Base-by-base conservation (phyloP, 2,329 filamentous ascomycete species). In the Penicillium corylophilum region DNA sequence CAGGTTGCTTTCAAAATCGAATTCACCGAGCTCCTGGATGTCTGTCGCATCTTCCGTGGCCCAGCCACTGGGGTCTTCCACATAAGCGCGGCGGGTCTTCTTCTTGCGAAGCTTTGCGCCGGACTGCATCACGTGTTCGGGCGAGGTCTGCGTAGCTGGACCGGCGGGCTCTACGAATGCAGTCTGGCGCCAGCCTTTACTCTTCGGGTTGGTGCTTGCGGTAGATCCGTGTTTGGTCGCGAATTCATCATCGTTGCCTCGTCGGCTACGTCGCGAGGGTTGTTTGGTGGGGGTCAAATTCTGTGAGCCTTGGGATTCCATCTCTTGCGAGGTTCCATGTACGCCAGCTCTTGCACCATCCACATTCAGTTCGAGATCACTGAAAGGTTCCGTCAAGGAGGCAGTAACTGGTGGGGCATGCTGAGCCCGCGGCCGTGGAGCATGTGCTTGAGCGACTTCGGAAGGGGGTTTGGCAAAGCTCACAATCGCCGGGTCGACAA, bases 31-130 rank as follows among this genome's bases (percentile, higher is more conserved):
- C 67, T 95, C 93, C 72, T 93, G 89, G 20, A 94, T 89, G 67
- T 97, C 94, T 0, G 90, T 96, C 20, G 93, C 92, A 65, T 97
- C 93, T 67, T 96, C 94, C 0, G 93, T 96, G 4, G 90, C 91
- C 92, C 93, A 97, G 3, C 90, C 93, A 68, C 90, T 95, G 39
- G 90, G 73, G 48, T 80, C 77, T 50, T 83, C 80, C 8, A 62
- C 82, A 54, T 77, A 74, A 29, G 64, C 57, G 60, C 74, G 72
- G 59, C 72, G 66, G 71, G 71, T 64, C 55, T 70, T 68, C 55
- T 74, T 76, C 51, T 74, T 76, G 57, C 78, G 77, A 24, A 77
- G 76, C 49, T 76, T 75, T 26, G 61, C 57, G 51, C 62, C 65
- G 42, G 48, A 53, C 39, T 56, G 63, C 22, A 33, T 50, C 33